Conservation (phyloP, 768 basidiomycete genomes). For the Naganishia vaughanmartiniae region DNA sequence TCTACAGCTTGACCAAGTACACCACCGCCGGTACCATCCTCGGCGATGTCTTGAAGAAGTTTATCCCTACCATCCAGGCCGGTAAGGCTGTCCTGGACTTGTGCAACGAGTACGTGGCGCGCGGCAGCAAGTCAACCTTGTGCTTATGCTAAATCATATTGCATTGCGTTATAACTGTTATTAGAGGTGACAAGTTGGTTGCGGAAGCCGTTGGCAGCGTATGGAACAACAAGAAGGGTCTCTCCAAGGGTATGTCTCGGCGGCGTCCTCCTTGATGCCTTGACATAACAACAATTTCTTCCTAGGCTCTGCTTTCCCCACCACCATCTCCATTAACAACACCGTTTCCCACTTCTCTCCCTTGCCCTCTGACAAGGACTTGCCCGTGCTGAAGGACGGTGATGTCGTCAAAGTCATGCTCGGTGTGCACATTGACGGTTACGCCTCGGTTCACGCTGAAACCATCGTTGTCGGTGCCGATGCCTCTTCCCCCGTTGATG, state of each 20-base stretch:
- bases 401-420: constrained; percentile 96
- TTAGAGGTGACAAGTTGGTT: constrained; percentile 78
- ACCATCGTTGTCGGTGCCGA: constrained; percentile 85
- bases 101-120: constrained; percentile 62
- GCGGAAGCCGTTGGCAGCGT: constrained; percentile 78
- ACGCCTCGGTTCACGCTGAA: constrained; percentile 88
- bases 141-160: not conserved
- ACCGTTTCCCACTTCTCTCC: constrained; percentile 94
- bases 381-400: constrained; percentile 57
- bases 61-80: constrained; percentile 71
- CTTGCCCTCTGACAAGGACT: constrained; percentile 66
- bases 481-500: constrained; percentile 70
- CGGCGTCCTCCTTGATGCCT: not conserved
- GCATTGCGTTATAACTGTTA: not conserved
- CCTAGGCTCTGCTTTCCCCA: constrained; percentile 77
- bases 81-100: constrained; percentile 84
- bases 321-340: constrained; percentile 90
- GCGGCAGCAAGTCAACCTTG: not conserved
- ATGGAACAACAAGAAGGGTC: constrained; percentile 79
- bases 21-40: constrained; percentile 91
- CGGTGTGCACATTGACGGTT: constrained; percentile 97
- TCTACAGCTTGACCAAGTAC: constrained; percentile 53
- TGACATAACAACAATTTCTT: constrained; percentile 4
- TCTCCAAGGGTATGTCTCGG: constrained; percentile 10
- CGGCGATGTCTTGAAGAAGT: constrained; percentile 75